Evolutionary conservation across 208 protist genomes (phyloP).

Genomic region (Trypanosoma grayi): DNA sequence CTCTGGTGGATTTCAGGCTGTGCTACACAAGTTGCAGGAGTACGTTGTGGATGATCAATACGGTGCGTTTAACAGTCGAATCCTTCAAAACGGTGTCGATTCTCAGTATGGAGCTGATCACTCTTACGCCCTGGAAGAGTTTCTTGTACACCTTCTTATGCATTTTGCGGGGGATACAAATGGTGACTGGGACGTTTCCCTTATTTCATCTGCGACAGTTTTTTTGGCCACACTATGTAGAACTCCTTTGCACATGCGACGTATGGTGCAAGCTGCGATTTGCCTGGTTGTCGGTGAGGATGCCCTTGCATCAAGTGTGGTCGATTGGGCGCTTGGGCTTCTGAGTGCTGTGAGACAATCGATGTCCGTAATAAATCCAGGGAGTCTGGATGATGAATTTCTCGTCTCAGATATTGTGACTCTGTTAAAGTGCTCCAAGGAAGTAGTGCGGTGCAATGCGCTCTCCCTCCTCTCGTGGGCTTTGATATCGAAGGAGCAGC

Average conservation of each 20-base stretch:
- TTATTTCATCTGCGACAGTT: conserved; percentile 15
- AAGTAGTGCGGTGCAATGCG: conserved; percentile 16
- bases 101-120: background rate
- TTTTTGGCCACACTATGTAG: conserved; percentile 18
- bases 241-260: conserved; percentile 5
- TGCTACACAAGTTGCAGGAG: conserved; percentile 15
- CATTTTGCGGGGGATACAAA: conserved; percentile 21
- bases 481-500: conserved; percentile 6
- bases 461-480: conserved; percentile 12
- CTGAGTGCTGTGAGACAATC: conserved; percentile 8
- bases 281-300: conserved; percentile 10
- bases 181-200: conserved; percentile 21
- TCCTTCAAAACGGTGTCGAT: conserved; percentile 17
- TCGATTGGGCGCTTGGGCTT: conserved; percentile 27
- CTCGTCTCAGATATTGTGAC: conserved; percentile 12
- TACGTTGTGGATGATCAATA: conserved; percentile 22
- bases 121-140: conserved; percentile 27
- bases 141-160: conserved; percentile 33
- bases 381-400: conserved; percentile 5
- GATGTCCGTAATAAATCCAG: background rate
- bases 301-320: background rate
- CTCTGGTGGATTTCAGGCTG: conserved; percentile 16
- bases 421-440: conserved; percentile 17
- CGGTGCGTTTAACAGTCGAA: conserved; percentile 22
- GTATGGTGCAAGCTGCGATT: conserved; percentile 14